Conservation (phyloP, 2,329 filamentous ascomycete genomes). For the Helicocarpus griseus region DNA sequence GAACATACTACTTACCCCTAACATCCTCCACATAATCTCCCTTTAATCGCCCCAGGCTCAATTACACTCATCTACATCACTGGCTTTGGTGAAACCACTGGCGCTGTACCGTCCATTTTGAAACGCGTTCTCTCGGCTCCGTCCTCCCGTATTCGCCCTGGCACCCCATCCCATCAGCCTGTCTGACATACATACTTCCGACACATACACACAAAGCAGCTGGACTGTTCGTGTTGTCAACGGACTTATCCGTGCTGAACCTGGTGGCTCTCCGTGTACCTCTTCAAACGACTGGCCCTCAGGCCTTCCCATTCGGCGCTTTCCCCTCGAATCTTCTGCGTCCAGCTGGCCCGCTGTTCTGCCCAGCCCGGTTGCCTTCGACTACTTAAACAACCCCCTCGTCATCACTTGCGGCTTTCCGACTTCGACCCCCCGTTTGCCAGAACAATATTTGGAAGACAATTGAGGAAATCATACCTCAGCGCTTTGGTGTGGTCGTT, state of each 20-base stretch:
- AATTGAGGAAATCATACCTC: not conserved
- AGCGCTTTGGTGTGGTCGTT: not conserved
- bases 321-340: not conserved
- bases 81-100: not conserved
- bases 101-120: not conserved
- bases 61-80: not conserved
- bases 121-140: not conserved
- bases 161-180: not conserved
- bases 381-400: not conserved
- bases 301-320: not conserved
- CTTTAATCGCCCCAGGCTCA: not conserved
- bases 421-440: not conserved
- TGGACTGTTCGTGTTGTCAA: constrained; percentile 2
- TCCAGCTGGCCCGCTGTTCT: not conserved
- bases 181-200: not conserved
- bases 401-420: not conserved
- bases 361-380: not conserved
- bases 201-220: not conserved
- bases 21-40: not conserved
- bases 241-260: not conserved
- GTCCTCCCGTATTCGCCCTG: not conserved
- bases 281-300: not conserved
- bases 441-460: not conserved
- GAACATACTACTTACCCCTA: not conserved
- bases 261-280: not conserved